Evolutionary conservation across 257 asterid species (phyloP), one percentile per base, ranked within the genome.

Genomic region (Capsicum pubescens): DNA sequence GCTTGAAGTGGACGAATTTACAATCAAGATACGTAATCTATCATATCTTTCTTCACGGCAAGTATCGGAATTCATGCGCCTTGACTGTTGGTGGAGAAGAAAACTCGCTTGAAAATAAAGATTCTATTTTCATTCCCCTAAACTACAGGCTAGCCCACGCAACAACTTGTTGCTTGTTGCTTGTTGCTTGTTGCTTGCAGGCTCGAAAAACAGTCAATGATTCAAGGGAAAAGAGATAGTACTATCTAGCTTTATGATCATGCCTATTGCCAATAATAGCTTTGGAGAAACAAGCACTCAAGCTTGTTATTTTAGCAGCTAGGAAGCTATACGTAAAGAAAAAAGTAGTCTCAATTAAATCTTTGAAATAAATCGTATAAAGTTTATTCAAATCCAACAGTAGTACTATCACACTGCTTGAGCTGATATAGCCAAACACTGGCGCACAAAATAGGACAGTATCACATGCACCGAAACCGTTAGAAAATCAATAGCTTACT

Each of bases 291-390:
- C 12, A 59, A 17, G 66, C 11, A 26, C 12, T 11, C 66, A 57
- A 57, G 61, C 15, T 13, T 66, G 35, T 66, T 32, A 32, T 1
- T 66, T 66, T 32, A 35, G 12, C 35, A 12, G 17, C n/a, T 32
- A 12, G n/a, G 3, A 66, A 13, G 46, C 5, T 32, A 12, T 5
- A 0, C 10, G 6, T 5, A 11, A 0, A 6, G 0, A 0, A 4
- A 11, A 13, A 11, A 26, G 32, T 26, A 26, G 0, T 26, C 5
- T 61, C 8, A 1, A 21, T 13, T 64, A 26, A 5, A 0, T 17
- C 17, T 64, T 26, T 11, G 0, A 32, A 64, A 64, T 0, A 32
- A 5, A 64, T 6, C 1, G 17, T 64, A 64, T 16, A 6, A 64
- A 64, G 12, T 64, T 64, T 64, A 64, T 32, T 32, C 44, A 64